Evolutionary conservation across 1,284 basidiomycete genomes (phyloP), one percentile per base, ranked within the genome.

Genomic region (Phlebopus sp.): DNA sequence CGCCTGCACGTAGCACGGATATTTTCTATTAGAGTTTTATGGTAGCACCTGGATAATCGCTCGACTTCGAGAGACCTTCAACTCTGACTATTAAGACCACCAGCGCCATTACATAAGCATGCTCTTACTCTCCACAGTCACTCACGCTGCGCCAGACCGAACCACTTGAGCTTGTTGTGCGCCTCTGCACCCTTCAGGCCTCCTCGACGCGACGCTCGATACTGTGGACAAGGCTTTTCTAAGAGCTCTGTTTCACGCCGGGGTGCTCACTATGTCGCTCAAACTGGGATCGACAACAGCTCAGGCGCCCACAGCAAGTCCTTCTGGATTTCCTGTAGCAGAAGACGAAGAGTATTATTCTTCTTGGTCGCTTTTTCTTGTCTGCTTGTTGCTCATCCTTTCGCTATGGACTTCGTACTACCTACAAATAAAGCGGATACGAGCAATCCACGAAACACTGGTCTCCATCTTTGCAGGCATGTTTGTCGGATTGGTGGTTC

Each of bases 331-430:
- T 1, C 72, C 80, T 30, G 67, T 78, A 35, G 68, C 76, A 2
- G 82, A 88, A 61, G 87, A 90, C 55, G 91, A 93, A 68, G 91
- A 94, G 64, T 92, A 84, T 69, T 94, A 93, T 67, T 92, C 91
- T 17, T 92, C 90, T 51, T 94, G 92, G 92, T 95, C 90, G 27
- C 82, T 94, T 25, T 93, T 92, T 67, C 89, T 98, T 58, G 94
- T 99, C 57, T 95, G 97, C 69, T 69, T 92, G 51, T 82, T 99
- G 31, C 86, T 99, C 54, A 92, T 98, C 53, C 75, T 95, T 52
- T 97, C 95, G 4, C 84, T 99, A 56, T 93, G 88, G 81, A 96
- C 93, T 13, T 95, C 92, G 18, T 99, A 99, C 73, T 99, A 97
- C 63, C 85, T 99, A 15, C 95, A 97, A 76, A 90, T 98, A 64